Evolutionary conservation across 139 green algal species (phyloP), one percentile per base, ranked within the genome.

Genomic region (Coelastrella sp.): DNA sequence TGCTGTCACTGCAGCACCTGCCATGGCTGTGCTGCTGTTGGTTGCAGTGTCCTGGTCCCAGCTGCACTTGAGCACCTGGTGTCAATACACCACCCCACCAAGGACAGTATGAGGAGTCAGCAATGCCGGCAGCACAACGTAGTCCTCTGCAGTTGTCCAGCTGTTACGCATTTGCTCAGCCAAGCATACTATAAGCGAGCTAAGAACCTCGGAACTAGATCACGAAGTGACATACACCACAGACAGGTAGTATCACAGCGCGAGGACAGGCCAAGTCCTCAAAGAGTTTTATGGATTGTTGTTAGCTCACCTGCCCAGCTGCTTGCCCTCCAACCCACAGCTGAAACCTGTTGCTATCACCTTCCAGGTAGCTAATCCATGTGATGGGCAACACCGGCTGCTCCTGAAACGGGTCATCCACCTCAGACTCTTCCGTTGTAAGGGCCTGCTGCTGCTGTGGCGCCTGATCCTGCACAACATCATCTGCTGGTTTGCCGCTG

Each of bases 11-110:
- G 85, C 73, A 59, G 73, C 73, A 64, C 22, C 8, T 54, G 57
- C 16, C 22, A 65, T 77, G 7, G 85, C 58, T 73, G 58, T 75
- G 20, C 19, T 83, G 85, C 73, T 75, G 73, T 58, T 73, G 19
- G 68, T 20, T 11, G 86, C 23, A 5, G 11, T 8, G 5, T 6
- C 6, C 73, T 91, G 60, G 4, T 90, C 32, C 32, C 91, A 89
- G n/a, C 6, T n/a, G 74, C 87, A 92, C 54, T 90, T 66, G 87
- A 90, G 89, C 78, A 94, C 92, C 86, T 91, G 71, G 66, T n/a
- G n/a, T n/a, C n/a, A 17, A 68, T 68, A 68, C 10, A 10, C 61
- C 7, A 68, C 61, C 61, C 61, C 7, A 68, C 7, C 61, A 68
- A 17, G 7, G 10, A 17, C 7, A 68, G 61, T 10, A 17, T 68